Base-by-base conservation (phyloP, 1,284 basidiomycete species). In the Violaceomyces palustris region DNA sequence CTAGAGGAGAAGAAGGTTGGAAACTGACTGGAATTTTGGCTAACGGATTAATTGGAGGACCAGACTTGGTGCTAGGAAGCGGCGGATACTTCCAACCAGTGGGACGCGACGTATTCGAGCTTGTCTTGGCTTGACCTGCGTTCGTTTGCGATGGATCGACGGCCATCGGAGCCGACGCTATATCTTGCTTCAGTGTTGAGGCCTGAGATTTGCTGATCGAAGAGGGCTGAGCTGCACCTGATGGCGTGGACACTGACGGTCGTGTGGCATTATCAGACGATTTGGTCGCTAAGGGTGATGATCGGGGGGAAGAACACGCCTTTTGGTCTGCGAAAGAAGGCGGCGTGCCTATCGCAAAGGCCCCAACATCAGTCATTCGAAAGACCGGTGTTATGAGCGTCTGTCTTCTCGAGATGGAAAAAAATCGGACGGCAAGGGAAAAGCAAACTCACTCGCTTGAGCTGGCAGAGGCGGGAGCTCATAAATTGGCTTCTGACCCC, bases 401-500 rank as follows among this genome's bases (percentile, higher is more conserved):
- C 42, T 4, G 51, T 44, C 29, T 59, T 44, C 18, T 42, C 29
- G 28, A 32, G 38, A 24, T 2, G 22, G 24, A 27, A 54, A 44
- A 19, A 30, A 42, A 12, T 53, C 40, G 29, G 55, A 37, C 18
- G 45, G 32, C 11, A 47, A 21, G 1, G 52, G 7, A 39, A 42
- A 23, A 28, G 44, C 45, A 35, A 38, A 33, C 18, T 37, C 25
- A 9, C 55, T 32, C 1, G 50, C 50, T 22, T 35, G 14, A 24
- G 56, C 15, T 21, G 36, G 8, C 39, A 17, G 15, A 40, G 50
- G 46, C 2, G 65, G 65, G 6, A 60, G 50, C 35, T 61, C 55
- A 42, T 71, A 71, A 0, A 69, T 61, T 3, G 68, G 67, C 33
- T 71, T 71, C 39, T 69, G 64, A 8, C 67, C 68, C 30, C 42